These are phyloP conservation scores for Euphrasia confusa DNA, from an alignment of 257 asterid species.

Conservation along the genomic window DNA sequence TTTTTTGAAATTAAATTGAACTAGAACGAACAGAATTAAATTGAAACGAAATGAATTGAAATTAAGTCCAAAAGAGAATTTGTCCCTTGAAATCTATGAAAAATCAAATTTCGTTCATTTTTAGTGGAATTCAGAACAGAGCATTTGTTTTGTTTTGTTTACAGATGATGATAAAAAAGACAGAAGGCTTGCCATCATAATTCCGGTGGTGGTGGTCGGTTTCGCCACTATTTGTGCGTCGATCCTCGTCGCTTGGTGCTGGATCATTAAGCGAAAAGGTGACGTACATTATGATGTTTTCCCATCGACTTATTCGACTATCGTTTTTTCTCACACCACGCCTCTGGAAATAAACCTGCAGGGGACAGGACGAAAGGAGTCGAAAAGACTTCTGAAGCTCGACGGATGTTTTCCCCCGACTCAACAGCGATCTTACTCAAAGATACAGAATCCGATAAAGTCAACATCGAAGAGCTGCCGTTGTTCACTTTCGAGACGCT, in stretches of 20 bases:
- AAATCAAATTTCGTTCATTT: too few relatives aligned
- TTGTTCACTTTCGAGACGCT: slow-evolving; percentile 38
- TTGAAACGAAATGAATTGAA: too few relatives aligned
- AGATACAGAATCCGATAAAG: slow-evolving; percentile 29
- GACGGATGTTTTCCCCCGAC: slow-evolving; percentile 26
- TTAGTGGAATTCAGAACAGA: too few relatives aligned
- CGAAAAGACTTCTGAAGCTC: slow-evolving; percentile 25
- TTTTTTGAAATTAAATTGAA: too few relatives aligned
- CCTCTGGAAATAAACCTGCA: slow-evolving; percentile 11
- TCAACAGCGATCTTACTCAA: slow-evolving; percentile 24
- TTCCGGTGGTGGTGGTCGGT: slow-evolving; percentile 35
- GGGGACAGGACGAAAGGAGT: slow-evolving; percentile 16
- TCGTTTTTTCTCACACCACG: not conserved
- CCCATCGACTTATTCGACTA: too few relatives aligned
- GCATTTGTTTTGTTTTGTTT: not conserved
- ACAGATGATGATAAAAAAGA: slow-evolving; percentile 31
- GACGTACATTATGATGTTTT: too few relatives aligned
- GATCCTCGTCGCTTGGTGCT: slow-evolving; percentile 35
- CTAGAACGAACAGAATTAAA: too few relatives aligned
- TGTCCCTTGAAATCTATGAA: too few relatives aligned
- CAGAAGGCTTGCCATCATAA: slow-evolving; percentile 32
- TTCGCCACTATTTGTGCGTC: slow-evolving; percentile 21
- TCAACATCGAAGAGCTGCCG: slow-evolving; percentile 44
- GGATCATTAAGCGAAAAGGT: slow-evolving; percentile 41
- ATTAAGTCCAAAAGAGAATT: too few relatives aligned